Evolutionary conservation across 2,329 filamentous ascomycete genomes (phyloP).

Genomic region (Emericellopsis cladophorae): DNA sequence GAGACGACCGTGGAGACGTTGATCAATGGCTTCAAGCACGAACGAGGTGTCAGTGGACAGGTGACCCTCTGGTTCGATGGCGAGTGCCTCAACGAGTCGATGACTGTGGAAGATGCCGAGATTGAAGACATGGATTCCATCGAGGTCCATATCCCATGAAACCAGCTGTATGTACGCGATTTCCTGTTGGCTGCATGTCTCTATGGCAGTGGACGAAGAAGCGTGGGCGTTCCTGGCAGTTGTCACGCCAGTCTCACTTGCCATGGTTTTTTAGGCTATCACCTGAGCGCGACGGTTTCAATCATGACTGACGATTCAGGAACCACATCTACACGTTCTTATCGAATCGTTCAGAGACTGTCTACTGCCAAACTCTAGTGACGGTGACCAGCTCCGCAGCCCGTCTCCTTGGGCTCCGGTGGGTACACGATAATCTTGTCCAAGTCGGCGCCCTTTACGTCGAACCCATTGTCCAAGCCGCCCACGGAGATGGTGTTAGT

Average conservation of each 20-base stretch:
- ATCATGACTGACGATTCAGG: no score
- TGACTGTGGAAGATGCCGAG: constrained; percentile 52
- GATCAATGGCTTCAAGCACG: constrained; percentile 45
- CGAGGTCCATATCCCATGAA: constrained; percentile 54
- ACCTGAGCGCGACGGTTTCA: no score
- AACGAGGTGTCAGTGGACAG: constrained; percentile 34
- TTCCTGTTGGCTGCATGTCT: background rate
- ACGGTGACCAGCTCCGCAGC: background rate
- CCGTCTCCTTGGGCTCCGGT: constrained; percentile 21
- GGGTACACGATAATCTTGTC: constrained; percentile 49
- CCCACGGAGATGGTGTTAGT: constrained; percentile 44
- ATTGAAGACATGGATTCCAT: constrained; percentile 64
- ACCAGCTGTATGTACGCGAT: background rate
- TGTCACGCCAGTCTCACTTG: no score
- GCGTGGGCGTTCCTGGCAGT: no score
- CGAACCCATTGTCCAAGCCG: constrained; percentile 41
- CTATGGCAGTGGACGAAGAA: no score
- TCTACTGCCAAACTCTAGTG: background rate
- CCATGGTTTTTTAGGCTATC: no score
- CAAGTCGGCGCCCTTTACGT: constrained; percentile 43
- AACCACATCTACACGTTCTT: no score
- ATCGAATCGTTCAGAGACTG: no score
- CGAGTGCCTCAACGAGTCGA: constrained; percentile 49
- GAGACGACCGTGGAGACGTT: constrained; percentile 51
- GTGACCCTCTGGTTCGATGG: constrained; percentile 65